phyloP scores from a whole-genome alignment of 1,284 basidiomycete genomes.

The Boletus subluridellus region DNA sequence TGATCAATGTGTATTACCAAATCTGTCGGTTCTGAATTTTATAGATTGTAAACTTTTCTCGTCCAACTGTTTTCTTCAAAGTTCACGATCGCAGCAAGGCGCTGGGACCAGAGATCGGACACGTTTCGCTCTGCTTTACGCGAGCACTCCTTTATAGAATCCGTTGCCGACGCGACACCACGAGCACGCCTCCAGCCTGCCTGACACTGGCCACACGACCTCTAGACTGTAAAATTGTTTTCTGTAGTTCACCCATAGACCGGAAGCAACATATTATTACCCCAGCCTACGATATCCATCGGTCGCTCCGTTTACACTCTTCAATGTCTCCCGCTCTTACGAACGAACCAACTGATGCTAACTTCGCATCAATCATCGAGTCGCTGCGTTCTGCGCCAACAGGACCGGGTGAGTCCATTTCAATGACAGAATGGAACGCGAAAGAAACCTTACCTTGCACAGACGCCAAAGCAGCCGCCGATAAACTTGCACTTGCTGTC shows the following conservation, averaged over 20 bases:
- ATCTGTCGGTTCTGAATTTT: constrained; percentile 11
- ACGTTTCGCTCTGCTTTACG: neutral
- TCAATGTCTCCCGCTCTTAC: constrained; percentile 58
- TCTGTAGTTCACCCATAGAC: constrained; percentile 20
- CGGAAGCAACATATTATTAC: constrained; percentile 15
- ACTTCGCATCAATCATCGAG: constrained; percentile 56
- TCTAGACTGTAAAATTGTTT: constrained; percentile 16
- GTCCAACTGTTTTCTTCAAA: neutral
- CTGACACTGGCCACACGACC: neutral
- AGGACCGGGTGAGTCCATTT: constrained; percentile 54
- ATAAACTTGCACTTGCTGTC: constrained; percentile 70
- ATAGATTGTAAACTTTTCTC: neutral
- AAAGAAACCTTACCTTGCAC: constrained; percentile 8
- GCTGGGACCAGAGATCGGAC: neutral
- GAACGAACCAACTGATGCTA: constrained; percentile 41
- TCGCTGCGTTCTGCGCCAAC: constrained; percentile 67
- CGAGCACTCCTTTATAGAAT: neutral
- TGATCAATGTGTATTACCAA: neutral
- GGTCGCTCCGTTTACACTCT: constrained; percentile 5
- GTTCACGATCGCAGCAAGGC: neutral
- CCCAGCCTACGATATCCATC: constrained; percentile 27
- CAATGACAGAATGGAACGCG: neutral
- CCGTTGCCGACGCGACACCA: constrained; percentile 9
- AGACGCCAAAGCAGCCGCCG: constrained; percentile 80
- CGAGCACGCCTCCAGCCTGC: neutral